These are phyloP conservation scores for Apostasia ramifera DNA, from an alignment of 106 monocot species.

Conservation along the genomic window DNA sequence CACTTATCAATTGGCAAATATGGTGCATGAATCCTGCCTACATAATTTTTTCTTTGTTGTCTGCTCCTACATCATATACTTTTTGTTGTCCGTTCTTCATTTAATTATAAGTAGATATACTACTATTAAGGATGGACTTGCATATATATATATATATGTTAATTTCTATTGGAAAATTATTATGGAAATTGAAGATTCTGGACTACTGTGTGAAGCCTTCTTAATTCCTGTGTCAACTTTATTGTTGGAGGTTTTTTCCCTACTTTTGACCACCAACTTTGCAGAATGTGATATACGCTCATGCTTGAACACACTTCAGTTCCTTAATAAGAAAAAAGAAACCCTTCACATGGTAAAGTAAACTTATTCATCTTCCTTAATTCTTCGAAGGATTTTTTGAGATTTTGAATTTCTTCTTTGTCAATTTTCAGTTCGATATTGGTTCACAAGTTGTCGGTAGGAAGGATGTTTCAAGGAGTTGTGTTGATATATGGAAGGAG, in stretches of 20 bases:
- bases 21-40: too few species aligned
- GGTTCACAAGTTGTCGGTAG: slow-evolving; percentile 87
- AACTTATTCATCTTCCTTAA: neutral
- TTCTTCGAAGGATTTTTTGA: slow-evolving; percentile 6
- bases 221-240: too few species aligned
- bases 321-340: slow-evolving; percentile 88
- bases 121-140: too few species aligned
- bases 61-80: too few species aligned
- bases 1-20: too few species aligned
- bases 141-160: too few species aligned
- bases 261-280: slow-evolving; percentile 9
- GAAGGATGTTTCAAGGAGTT: slow-evolving; percentile 90
- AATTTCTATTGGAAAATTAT: too few species aligned
- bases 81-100: too few species aligned
- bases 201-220: too few species aligned
- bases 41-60: too few species aligned
- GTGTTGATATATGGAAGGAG: slow-evolving; percentile 91
- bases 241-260: neutral
- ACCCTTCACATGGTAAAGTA: slow-evolving; percentile 72
- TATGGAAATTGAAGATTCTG: too few species aligned
- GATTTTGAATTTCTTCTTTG: neutral
- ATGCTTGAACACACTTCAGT: slow-evolving; percentile 96
- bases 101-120: too few species aligned
- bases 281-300: slow-evolving; percentile 98
- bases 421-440: slow-evolving; percentile 56